Percentiles rank a stretch among this genome's conserved stretches.
phyloP scores from a whole-genome alignment of 2,329 filamentous ascomycete species.

The Trichophyton simii region DNA sequence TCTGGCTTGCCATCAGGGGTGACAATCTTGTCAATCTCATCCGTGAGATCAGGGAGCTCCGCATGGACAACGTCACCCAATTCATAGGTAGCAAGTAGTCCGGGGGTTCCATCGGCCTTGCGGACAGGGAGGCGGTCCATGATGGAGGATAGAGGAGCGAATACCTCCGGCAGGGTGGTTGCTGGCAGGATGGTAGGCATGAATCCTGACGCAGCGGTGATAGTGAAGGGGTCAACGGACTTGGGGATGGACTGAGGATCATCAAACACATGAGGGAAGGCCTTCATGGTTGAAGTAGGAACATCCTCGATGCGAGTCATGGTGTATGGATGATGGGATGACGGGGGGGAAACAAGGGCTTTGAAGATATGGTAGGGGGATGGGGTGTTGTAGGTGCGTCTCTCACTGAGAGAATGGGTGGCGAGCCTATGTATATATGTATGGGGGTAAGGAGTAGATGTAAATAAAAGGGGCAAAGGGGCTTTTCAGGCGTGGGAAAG shows the following conservation, averaged over 20 bases:
- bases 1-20: slow-evolving; percentile 45
- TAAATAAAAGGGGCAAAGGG: background rate
- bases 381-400: background rate
- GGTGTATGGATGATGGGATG: slow-evolving; percentile 11
- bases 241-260: slow-evolving; percentile 30
- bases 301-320: slow-evolving; percentile 27
- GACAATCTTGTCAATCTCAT: slow-evolving; percentile 55
- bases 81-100: slow-evolving; percentile 60
- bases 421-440: background rate
- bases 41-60: slow-evolving; percentile 66
- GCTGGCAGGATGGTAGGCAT: slow-evolving; percentile 31
- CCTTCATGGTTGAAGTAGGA: slow-evolving; percentile 26
- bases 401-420: background rate
- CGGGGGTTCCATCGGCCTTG: slow-evolving; percentile 58
- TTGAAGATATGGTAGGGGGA: background rate
- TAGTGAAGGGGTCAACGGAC: slow-evolving; percentile 36
- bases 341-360: background rate
- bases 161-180: slow-evolving; percentile 54
- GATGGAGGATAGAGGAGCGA: slow-evolving; percentile 58
- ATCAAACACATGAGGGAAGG: slow-evolving; percentile 35
- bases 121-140: slow-evolving; percentile 67
- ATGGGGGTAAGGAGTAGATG: background rate
- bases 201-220: slow-evolving; percentile 36
- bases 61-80: slow-evolving; percentile 62
- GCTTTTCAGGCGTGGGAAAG: background rate